These are phyloP conservation scores for Beauveria bassiana DNA, from an alignment of 2,329 filamentous ascomycete species.

Conservation along the genomic window DNA sequence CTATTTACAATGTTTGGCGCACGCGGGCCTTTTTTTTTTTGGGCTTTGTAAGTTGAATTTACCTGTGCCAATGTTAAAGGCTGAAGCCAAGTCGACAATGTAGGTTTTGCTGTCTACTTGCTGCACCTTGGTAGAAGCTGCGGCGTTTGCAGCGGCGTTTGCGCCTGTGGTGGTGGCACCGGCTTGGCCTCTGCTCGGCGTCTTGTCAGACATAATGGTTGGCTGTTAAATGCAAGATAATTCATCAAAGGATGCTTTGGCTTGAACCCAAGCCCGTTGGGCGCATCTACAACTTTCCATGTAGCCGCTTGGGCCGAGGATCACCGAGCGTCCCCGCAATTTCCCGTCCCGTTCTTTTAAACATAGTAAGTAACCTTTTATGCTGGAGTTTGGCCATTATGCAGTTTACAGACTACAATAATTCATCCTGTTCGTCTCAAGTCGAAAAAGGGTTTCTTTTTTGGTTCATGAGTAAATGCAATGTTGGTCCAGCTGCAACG, in stretches of 20 bases:
- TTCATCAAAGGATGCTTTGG: background rate
- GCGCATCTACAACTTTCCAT: no score
- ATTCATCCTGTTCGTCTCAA: no score
- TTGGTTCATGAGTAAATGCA: no score
- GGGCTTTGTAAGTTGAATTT: background rate
- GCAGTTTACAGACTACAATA: background rate
- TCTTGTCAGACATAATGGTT: background rate
- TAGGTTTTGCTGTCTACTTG: background rate
- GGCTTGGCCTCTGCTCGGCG: background rate
- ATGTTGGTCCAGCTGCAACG: no score
- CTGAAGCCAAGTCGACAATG: conserved; percentile 2
- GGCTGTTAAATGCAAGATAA: background rate
- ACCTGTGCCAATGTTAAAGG: conserved; percentile 13
- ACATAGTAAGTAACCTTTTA: no score
- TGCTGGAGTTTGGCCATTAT: background rate
- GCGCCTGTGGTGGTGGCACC: no score
- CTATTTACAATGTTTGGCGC: no score
- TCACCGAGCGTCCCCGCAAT: background rate
- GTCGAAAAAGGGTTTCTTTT: no score
- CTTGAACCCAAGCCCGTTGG: background rate
- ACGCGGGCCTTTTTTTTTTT: no score
- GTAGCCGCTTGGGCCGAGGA: background rate
- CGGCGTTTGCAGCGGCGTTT: background rate
- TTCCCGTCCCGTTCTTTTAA: background rate
- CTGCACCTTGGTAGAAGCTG: background rate